phyloP scores from a whole-genome alignment of 495 filamentous ascomycete species.

The Penicillium ochrochloron region DNA sequence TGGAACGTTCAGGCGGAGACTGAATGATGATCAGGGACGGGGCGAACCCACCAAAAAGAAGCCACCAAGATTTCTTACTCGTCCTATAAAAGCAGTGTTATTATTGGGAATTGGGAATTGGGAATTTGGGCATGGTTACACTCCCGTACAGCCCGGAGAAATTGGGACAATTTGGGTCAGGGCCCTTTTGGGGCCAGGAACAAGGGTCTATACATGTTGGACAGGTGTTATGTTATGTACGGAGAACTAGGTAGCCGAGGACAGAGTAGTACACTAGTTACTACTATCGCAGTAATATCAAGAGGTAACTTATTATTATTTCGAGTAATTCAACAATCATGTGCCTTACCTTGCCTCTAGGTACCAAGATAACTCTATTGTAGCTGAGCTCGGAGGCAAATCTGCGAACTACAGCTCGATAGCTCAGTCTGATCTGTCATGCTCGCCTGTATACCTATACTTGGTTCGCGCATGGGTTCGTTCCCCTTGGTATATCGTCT shows the following conservation, averaged over 20 bases:
- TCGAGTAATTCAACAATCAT: neutral
- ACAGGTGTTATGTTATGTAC: neutral
- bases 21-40: conserved; percentile 7
- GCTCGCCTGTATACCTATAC: neutral
- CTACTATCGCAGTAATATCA: too few relatives aligned
- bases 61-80: conserved; percentile 5
- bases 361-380: neutral
- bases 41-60: conserved; percentile 5
- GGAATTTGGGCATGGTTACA: neutral
- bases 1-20: conserved; percentile 7
- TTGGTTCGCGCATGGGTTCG: neutral
- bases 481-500: neutral
- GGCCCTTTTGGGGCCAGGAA: neutral
- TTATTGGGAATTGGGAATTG: neutral
- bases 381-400: neutral
- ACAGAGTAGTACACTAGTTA: too few relatives aligned
- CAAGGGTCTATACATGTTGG: neutral
- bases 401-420: neutral
- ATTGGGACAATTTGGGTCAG: conserved; percentile 4
- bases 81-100: neutral
- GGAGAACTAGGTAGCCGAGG: neutral
- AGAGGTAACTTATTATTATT: neutral
- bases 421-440: conserved; percentile 7
- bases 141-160: neutral
- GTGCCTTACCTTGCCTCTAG: neutral